Base-by-base conservation (phyloP, 2,329 filamentous ascomycete genomes). In the Nothomitra cinnamomea region DNA sequence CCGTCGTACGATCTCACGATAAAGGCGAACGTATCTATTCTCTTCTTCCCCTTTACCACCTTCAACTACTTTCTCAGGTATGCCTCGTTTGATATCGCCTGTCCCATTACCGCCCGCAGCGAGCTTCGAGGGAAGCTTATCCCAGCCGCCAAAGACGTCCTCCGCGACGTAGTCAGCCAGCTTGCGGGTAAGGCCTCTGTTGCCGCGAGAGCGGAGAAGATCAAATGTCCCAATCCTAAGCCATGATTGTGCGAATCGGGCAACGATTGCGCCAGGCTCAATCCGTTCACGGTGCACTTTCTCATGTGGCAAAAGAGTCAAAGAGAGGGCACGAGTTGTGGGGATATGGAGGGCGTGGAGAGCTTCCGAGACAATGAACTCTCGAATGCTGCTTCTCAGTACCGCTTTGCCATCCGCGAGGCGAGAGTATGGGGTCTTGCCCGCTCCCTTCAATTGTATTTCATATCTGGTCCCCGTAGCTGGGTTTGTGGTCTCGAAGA, bases 331-430 rank as follows among this genome's bases (percentile, higher is more conserved):
- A 56, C 92, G 75, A 0, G 92, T 98, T 0, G 81, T 85, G 0
- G 90, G 89, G 56, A 98, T 90, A 0, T 78, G 74, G 1, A 98
- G 76, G 0, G 88, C 87, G 65, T 95, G 79, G 43, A 98, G 76
- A 24, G 72, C 81, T 71, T 98, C 92, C 50, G 85, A 94, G 19
- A 94, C 89, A 43, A 98, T 72, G 60, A 92, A 98, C 69, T 98
- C 92, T 56, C 92, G 78, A 60, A 98, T 94, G 63, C 87, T 94
- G 25, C 87, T 94, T 56, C 92, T 75, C 52, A 98, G 71, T 2
- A 98, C 92, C 0, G 92, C 92, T 65, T 92, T 90, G 28, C 92
- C 92, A 65, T 98, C 92, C 22, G 92, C 92, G 60, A 98, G 98
- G 2, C 92, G 83, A 40, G 87, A 94, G 69, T 98, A 98, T 0